Evolutionary conservation across 2,329 filamentous ascomycete species (phyloP).

Genomic region (Aureobasidium sp.): DNA sequence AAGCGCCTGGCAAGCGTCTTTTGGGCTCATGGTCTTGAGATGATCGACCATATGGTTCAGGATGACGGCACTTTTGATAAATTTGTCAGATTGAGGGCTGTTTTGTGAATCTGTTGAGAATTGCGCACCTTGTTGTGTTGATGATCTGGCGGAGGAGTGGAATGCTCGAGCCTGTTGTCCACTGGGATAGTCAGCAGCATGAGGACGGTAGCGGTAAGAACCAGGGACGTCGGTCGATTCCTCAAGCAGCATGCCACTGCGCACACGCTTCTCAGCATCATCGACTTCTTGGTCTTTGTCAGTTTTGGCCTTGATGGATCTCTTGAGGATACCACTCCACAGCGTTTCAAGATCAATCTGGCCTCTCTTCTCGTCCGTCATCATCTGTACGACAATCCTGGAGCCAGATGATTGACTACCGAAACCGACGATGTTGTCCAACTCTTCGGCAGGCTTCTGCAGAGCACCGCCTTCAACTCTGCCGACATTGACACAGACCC

Average conservation of each 20-base stretch:
- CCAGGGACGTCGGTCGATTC: neutral
- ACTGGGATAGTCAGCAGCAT: neutral
- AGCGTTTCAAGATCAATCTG: constrained; percentile 59
- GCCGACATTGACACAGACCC: constrained; percentile 90
- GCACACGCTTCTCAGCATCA: constrained; percentile 9
- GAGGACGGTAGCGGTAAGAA: constrained; percentile 1
- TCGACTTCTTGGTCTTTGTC: constrained; percentile 8
- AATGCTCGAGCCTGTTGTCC: constrained; percentile 9
- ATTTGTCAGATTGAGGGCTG: neutral
- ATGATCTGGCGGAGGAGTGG: neutral
- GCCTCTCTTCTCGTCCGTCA: constrained; percentile 60
- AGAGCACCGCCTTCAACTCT: constrained; percentile 62
- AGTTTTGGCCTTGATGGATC: constrained; percentile 30
- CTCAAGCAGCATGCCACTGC: constrained; percentile 8
- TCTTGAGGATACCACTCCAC: constrained; percentile 46
- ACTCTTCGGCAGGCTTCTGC: constrained; percentile 16
- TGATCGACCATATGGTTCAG: constrained; percentile 15
- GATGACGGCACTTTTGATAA: neutral
- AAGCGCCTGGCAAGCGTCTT: constrained; percentile 28
- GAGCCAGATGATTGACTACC: constrained; percentile 51
- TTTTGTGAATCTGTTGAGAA: neutral
- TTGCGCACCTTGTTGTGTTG: constrained; percentile 14
- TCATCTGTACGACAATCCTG: constrained; percentile 61
- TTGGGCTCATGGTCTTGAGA: constrained; percentile 25
- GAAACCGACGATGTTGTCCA: constrained; percentile 64